Percentiles rank a stretch among this genome's conserved stretches.
phyloP scores from a whole-genome alignment of 768 basidiomycete species.

The Pisolithus albus region DNA sequence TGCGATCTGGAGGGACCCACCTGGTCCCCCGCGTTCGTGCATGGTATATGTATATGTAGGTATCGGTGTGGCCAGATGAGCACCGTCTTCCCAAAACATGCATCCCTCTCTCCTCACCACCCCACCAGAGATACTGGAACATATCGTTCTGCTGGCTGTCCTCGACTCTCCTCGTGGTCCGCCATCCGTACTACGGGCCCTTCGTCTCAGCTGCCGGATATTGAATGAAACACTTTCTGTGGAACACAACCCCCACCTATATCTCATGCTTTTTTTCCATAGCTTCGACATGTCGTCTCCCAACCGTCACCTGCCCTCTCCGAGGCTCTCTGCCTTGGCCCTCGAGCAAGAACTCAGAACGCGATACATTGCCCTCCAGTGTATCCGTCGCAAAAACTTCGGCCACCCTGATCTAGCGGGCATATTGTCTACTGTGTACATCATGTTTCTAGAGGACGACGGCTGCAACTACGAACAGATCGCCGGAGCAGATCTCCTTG shows the following conservation, averaged over 20 bases:
- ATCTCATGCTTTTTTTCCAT: constrained; percentile 35
- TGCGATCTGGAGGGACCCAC: constrained; percentile 20
- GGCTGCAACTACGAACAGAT: constrained; percentile 44
- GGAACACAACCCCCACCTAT: constrained; percentile 26
- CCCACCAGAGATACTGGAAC: constrained; percentile 30
- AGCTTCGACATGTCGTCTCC: constrained; percentile 45
- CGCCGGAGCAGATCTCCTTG: constrained; percentile 35
- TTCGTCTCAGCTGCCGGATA: constrained; percentile 30
- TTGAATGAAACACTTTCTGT: constrained; percentile 21
- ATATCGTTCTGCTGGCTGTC: constrained; percentile 29
- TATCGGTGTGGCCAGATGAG: constrained; percentile 8
- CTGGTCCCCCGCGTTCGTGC: constrained; percentile 6
- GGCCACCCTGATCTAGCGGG: constrained; percentile 34
- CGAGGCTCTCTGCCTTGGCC: constrained; percentile 21
- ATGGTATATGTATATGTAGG: constrained; percentile 18
- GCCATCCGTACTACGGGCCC: constrained; percentile 25
- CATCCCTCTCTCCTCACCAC: constrained; percentile 24
- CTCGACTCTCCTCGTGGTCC: constrained; percentile 26
- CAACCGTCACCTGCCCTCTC: constrained; percentile 30
- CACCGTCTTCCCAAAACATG: constrained; percentile 23
- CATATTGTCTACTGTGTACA: constrained; percentile 46
- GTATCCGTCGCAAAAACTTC: constrained; percentile 34
- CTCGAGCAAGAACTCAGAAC: constrained; percentile 40
- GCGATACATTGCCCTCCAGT: constrained; percentile 39
- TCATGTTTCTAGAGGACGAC: constrained; percentile 54